A percentile compares a stretch with the other conserved stretches of the same genome.
Evolutionary conservation across 2,329 filamentous ascomycete genomes (phyloP).

Genomic region (Cordyceps tenuipes): DNA sequence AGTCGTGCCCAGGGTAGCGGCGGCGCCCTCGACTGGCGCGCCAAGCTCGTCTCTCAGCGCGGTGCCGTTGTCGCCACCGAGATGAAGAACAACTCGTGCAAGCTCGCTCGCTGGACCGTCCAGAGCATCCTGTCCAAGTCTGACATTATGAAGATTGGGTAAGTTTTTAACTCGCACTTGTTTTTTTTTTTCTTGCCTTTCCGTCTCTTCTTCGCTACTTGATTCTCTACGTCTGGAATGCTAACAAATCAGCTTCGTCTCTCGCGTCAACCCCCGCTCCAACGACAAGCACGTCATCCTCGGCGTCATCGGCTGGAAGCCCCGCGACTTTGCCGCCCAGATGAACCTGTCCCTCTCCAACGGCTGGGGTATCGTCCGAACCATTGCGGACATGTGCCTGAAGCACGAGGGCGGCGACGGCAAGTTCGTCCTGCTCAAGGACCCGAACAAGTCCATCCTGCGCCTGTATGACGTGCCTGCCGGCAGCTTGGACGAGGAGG

Average conservation of each 20-base stretch:
- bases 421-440: constrained; percentile 77
- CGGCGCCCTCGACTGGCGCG: constrained; percentile 92
- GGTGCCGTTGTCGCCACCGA: constrained; percentile 97
- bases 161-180: constrained; percentile 23
- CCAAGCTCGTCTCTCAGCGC: constrained; percentile 86
- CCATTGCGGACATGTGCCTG: constrained; percentile 84
- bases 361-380: constrained; percentile 97
- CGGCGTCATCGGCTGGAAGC: constrained; percentile 96
- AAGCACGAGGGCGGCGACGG: constrained; percentile 60
- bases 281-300: constrained; percentile 93
- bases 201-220: not conserved
- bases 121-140: constrained; percentile 95
- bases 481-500: constrained; percentile 85
- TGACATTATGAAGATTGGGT: constrained; percentile 98
- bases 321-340: constrained; percentile 89
- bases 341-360: constrained; percentile 98
- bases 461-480: constrained; percentile 85
- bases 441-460: constrained; percentile 94
- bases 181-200: not conserved
- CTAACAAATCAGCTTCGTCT: constrained; percentile 67
- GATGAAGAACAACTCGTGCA: constrained; percentile 99
- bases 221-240: not conserved
- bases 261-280: constrained; percentile 82
- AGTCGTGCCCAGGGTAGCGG: constrained; percentile 94
- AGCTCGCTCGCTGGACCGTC: constrained; percentile 94